phyloP scores from a whole-genome alignment of 2,329 filamentous ascomycete genomes.

The Neopestalotiopsis sp. region DNA sequence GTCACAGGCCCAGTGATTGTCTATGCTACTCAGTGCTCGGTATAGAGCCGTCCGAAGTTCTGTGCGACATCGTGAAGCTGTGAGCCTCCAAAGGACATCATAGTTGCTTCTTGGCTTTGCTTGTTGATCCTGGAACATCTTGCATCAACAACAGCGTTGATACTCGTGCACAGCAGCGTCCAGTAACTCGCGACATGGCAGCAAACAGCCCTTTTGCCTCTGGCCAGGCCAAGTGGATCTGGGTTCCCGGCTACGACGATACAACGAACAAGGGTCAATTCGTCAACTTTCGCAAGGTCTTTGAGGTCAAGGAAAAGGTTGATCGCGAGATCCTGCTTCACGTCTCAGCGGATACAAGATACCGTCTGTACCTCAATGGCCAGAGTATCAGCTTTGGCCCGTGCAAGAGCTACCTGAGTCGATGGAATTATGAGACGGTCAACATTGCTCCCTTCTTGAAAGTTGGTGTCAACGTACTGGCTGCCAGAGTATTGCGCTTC shows the following conservation, averaged over 20 bases:
- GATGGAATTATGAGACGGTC: slow-evolving; percentile 34
- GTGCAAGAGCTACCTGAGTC: slow-evolving; percentile 28
- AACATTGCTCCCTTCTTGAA: slow-evolving; percentile 28
- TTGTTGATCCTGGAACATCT: background rate
- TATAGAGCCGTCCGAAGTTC: slow-evolving; percentile 1
- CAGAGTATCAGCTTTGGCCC: slow-evolving; percentile 28
- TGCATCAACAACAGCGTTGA: background rate
- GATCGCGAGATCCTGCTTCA: slow-evolving; percentile 21
- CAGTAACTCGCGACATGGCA: background rate
- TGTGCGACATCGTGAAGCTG: background rate
- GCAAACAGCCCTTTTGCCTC: slow-evolving; percentile 12
- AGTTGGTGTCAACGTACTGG: slow-evolving; percentile 24
- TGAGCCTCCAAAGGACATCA: background rate
- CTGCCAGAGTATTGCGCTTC: slow-evolving; percentile 29
- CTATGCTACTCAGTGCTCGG: background rate
- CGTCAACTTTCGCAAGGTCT: slow-evolving; percentile 14
- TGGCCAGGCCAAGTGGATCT: slow-evolving; percentile 19
- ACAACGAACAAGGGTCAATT: slow-evolving; percentile 11
- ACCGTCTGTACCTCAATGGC: slow-evolving; percentile 31
- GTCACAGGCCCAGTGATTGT: slow-evolving; percentile 2
- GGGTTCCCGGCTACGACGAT: slow-evolving; percentile 17
- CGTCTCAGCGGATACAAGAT: slow-evolving; percentile 33
- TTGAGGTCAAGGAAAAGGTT: background rate
- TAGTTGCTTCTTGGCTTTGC: background rate
- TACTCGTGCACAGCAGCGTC: background rate